phyloP scores from a whole-genome alignment of 257 asterid genomes.

The Salvia splendens region DNA sequence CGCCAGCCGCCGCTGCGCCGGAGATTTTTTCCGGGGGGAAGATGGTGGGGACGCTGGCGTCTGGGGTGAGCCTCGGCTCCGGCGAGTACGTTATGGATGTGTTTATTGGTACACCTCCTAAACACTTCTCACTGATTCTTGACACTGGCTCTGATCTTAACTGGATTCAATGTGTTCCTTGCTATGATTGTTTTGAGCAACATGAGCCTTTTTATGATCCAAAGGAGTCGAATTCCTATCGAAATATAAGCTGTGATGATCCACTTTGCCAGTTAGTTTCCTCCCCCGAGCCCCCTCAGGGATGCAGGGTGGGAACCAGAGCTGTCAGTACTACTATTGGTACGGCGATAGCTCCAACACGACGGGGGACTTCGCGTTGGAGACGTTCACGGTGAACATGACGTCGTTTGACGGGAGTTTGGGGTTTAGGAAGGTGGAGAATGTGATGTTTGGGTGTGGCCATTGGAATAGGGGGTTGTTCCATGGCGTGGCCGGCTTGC shows the following conservation, averaged over 20 bases:
- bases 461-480: slow-evolving; percentile 95
- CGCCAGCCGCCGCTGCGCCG: slow-evolving; percentile 32
- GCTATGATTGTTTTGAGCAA: slow-evolving; percentile 86
- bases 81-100: slow-evolving; percentile 90
- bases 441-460: slow-evolving; percentile 95
- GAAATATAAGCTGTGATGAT: slow-evolving; percentile 65
- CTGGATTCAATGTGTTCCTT: slow-evolving; percentile 92
- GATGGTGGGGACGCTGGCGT: slow-evolving; percentile 74
- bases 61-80: slow-evolving; percentile 59
- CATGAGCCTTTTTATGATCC: slow-evolving; percentile 73
- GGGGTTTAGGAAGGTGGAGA: slow-evolving; percentile 57
- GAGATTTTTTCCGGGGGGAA: slow-evolving; percentile 43
- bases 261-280: slow-evolving; percentile 70
- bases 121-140: slow-evolving; percentile 75
- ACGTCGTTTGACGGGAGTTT: slow-evolving; percentile 50
- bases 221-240: slow-evolving; percentile 48
- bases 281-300: slow-evolving; percentile 69
- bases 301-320: slow-evolving; percentile 50
- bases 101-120: slow-evolving; percentile 84
- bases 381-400: slow-evolving; percentile 79
- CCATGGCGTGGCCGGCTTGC: slow-evolving; percentile 90
- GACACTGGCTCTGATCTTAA: slow-evolving; percentile 96
- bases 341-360: slow-evolving; percentile 94
- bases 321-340: slow-evolving; percentile 91
- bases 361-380: slow-evolving; percentile 80